These are phyloP conservation scores for Pholiota conissans DNA, from an alignment of 768 basidiomycete genomes.

Conservation along the genomic window DNA sequence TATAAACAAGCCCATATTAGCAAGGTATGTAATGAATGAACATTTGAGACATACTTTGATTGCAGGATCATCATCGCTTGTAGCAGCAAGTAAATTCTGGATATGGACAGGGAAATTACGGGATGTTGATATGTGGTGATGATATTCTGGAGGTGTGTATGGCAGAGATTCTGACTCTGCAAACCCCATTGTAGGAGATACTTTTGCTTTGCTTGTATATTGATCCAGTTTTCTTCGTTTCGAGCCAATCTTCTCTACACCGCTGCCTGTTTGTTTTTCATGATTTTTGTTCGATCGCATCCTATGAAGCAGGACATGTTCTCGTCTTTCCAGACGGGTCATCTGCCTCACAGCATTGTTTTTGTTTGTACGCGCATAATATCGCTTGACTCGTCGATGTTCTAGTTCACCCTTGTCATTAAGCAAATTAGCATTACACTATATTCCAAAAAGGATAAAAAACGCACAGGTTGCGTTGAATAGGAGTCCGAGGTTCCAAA, in stretches of 20 bases:
- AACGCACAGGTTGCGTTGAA: constrained; percentile 25
- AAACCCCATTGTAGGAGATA: neutral
- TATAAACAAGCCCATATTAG: too few species aligned
- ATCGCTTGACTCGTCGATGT: constrained; percentile 11
- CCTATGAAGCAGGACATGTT: neutral
- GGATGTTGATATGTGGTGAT: constrained; percentile 12
- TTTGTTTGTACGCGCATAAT: neutral
- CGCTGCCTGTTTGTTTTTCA: neutral
- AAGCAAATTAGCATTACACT: neutral
- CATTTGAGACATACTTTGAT: neutral
- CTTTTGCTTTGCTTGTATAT: neutral
- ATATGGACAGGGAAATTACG: neutral
- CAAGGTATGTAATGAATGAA: neutral
- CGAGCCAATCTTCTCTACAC: neutral
- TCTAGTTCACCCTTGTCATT: constrained; percentile 11
- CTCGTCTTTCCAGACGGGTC: constrained; percentile 3
- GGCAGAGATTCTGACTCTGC: constrained; percentile 9
- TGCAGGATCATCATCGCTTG: neutral
- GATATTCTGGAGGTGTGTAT: constrained; percentile 14
- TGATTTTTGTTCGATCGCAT: neutral
- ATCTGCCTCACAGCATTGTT: constrained; percentile 6
- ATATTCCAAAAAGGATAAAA: neutral
- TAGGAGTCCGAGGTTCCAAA: constrained; percentile 31
- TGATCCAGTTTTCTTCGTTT: neutral
- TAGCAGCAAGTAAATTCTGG: neutral